Evolutionary conservation across 2,329 filamentous ascomycete genomes (phyloP), one percentile per base, ranked within the genome.

Genomic region (Xylariaceae sp.): DNA sequence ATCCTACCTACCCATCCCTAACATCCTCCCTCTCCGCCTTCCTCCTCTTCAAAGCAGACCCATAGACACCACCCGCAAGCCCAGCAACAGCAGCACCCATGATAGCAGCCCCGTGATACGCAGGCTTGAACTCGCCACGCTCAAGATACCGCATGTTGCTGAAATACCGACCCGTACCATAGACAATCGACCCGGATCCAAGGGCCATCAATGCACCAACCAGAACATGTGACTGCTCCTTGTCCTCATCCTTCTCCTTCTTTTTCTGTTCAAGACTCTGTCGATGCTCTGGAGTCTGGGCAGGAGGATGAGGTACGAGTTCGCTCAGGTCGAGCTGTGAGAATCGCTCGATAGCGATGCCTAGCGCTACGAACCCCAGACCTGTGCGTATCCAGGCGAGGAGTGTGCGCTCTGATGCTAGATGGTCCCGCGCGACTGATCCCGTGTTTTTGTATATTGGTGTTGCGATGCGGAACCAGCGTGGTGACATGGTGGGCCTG

Each of bases 391-490:
- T 71, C 76, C 75, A 79, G 30, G 75, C 72, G 17, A 79, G 69
- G 56, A 76, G 77, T 2, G 74, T 80, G 11, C 76, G 71, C 59
- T 80, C 77, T 40, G 72, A 74, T 17, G 77, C 77, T 32, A 79
- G 74, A 50, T 80, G 74, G 57, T 80, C 77, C 39, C 75, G 71
- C 10, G 75, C 75, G 27, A 74, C 67, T 11, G 70, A 75, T 48
- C 75, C 75, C 9, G 71, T 75, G 62, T 78, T 77, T 48, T 70
- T 65, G 58, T 62, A 65, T 35, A 60, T 18, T 3, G 63, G 63
- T n/a, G 62, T 57, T 41, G 53, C 42, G 44, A 59, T 42, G 12
- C 51, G 49, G 17, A 46, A 50, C 50, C 49, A 57, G 17, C 45
- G 41, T 19, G 46, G 33, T 45, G 33, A 12, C 33, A 36, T 36